phyloP scores from a whole-genome alignment of 2,329 filamentous ascomycete species.

The Sphaerostilbella broomeana region DNA sequence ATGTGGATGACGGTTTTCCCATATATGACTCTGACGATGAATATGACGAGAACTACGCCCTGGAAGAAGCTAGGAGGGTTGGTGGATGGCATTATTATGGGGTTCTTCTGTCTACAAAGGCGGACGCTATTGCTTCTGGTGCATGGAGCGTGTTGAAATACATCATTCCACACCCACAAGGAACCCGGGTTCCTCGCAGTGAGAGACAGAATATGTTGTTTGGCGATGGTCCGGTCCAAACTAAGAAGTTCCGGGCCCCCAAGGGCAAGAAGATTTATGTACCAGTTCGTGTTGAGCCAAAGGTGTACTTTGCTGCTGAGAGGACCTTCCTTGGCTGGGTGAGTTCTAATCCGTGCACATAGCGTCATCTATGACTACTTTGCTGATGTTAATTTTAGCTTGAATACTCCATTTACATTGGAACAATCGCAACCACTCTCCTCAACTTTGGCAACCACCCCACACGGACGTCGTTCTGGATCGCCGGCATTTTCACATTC shows the following conservation, averaged over 20 bases:
- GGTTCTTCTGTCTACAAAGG: slow-evolving; percentile 47
- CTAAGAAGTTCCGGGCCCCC: slow-evolving; percentile 62
- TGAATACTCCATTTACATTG: slow-evolving; percentile 92
- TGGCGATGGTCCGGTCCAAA: slow-evolving; percentile 48
- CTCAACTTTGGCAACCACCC: slow-evolving; percentile 69
- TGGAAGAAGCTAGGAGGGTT: slow-evolving; percentile 70
- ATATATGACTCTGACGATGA: slow-evolving; percentile 85
- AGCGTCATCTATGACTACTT: slow-evolving; percentile 9
- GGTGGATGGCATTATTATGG: slow-evolving; percentile 72
- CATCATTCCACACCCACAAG: slow-evolving; percentile 49
- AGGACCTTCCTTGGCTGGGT: slow-evolving; percentile 93
- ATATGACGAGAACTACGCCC: slow-evolving; percentile 63
- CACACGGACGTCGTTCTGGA: slow-evolving; percentile 54
- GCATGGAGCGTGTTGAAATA: slow-evolving; percentile 40
- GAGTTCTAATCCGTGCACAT: slow-evolving; percentile 27
- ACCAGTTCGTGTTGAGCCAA: slow-evolving; percentile 90
- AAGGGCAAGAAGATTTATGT: slow-evolving; percentile 91
- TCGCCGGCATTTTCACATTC: slow-evolving; percentile 73
- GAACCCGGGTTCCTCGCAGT: slow-evolving; percentile 51
- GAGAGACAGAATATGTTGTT: slow-evolving; percentile 48
- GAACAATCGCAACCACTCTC: slow-evolving; percentile 75
- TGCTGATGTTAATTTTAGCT: slow-evolving; percentile 46
- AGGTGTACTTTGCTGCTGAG: slow-evolving; percentile 95
- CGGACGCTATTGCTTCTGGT: slow-evolving; percentile 35
- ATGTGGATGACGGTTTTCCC: slow-evolving; percentile 64